A percentile compares a stretch with the other conserved stretches of the same genome.
These are phyloP conservation scores for Luffa acutangula DNA, from an alignment of 306 rosid species.

Conservation along the genomic window DNA sequence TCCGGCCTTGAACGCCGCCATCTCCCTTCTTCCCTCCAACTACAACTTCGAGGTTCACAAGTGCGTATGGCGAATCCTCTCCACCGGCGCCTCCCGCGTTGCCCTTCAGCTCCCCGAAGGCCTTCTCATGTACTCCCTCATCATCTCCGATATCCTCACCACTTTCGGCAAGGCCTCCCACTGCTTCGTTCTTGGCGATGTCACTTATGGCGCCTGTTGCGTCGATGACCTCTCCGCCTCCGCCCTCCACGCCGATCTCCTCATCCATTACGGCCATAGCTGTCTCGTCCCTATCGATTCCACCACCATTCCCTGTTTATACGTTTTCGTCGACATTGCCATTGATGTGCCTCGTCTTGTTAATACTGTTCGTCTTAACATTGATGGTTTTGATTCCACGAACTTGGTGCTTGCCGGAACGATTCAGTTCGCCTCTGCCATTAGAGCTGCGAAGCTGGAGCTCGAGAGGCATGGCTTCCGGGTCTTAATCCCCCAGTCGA, in stretches of 20 bases:
- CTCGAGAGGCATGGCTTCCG: conserved; percentile 59
- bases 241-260: conserved; percentile 59
- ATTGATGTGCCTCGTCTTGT: conserved; percentile 47
- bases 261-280: conserved; percentile 83
- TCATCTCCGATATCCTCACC: conserved; percentile 74
- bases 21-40: conserved; percentile 40
- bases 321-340: conserved; percentile 77
- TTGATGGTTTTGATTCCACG: conserved; percentile 16
- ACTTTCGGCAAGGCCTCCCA: conserved; percentile 46
- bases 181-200: conserved; percentile 68
- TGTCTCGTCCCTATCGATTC: conserved; percentile 82
- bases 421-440: conserved; percentile 74
- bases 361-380: conserved; percentile 42
- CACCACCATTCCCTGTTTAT: conserved; percentile 75
- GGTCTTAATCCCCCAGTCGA: conserved; percentile 74
- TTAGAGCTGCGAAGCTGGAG: conserved; percentile 55
- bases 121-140: conserved; percentile 82
- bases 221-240: conserved; percentile 67
- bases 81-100: conserved; percentile 47
- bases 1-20: conserved; percentile 33
- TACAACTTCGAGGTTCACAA: conserved; percentile 90
- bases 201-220: conserved; percentile 82
- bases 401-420: conserved; percentile 67
- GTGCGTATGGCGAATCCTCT: conserved; percentile 66
- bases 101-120: conserved; percentile 89